Conservation (phyloP, 73 alveolate species). For the Breviolum minutum region DNA sequence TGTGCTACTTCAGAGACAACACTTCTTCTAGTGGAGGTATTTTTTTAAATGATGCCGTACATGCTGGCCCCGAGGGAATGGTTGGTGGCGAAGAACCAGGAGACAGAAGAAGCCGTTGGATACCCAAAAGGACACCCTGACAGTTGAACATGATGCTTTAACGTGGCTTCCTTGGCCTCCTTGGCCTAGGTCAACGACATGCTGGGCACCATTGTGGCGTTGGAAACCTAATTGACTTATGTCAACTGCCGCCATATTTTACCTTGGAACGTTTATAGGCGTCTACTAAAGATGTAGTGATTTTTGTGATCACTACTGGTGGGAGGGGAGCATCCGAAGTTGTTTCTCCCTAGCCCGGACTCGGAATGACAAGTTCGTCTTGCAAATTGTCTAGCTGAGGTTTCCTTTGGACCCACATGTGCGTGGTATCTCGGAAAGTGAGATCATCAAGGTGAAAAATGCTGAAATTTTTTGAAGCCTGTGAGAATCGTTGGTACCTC, state of each 20-base stretch:
- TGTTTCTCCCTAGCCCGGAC: not conserved
- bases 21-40: not conserved
- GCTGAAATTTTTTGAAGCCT: not conserved
- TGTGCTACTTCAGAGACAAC: not conserved
- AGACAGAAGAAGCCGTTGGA: slow-evolving; percentile 99
- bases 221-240: not conserved
- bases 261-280: too few relatives aligned
- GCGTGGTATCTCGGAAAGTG: slow-evolving; percentile 98
- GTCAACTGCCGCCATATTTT: too few relatives aligned
- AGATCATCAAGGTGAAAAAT: slow-evolving; percentile 97
- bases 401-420: slow-evolving; percentile 99
- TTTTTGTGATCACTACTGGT: too few relatives aligned
- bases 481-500: not conserved
- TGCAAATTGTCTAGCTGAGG: slow-evolving; percentile 66
- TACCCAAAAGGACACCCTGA: not conserved
- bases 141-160: too few relatives aligned
- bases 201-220: slow-evolving; percentile 98
- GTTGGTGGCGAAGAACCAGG: slow-evolving; percentile 99
- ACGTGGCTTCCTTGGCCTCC: not conserved
- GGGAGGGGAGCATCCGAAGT: not conserved
- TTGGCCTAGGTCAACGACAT: slow-evolving; percentile 98
- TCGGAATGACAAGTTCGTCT: too few relatives aligned
- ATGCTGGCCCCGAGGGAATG: slow-evolving; percentile 41
- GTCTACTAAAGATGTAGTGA: too few relatives aligned
- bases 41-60: too few relatives aligned